phyloP scores from a whole-genome alignment of 2,329 filamentous ascomycete genomes.

The Camptophora hylomeconis region DNA sequence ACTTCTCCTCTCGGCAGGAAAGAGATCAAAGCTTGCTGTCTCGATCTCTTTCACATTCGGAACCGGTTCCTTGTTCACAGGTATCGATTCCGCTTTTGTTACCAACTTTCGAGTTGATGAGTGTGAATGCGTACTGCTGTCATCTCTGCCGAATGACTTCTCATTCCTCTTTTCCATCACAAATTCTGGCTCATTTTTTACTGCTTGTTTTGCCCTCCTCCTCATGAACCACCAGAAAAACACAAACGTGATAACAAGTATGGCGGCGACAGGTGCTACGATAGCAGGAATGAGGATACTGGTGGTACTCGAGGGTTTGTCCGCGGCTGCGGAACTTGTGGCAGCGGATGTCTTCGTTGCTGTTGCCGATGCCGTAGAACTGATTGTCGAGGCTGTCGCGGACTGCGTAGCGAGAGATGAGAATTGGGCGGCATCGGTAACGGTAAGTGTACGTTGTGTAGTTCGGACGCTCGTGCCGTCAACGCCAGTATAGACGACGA shows the following conservation, averaged over 20 bases:
- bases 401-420: constrained; percentile 14
- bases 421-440: constrained; percentile 13
- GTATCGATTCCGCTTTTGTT: no score
- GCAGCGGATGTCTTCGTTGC: constrained; percentile 23
- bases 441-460: constrained; percentile 5
- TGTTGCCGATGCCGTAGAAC: constrained; percentile 28
- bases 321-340: constrained; percentile 24
- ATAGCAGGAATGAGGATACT: constrained; percentile 16
- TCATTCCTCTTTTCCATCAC: constrained; percentile 16
- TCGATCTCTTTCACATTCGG: no score
- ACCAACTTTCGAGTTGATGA: constrained; percentile 6
- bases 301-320: constrained; percentile 18
- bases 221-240: constrained; percentile 17
- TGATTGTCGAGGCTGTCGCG: constrained; percentile 21
- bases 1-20: no score
- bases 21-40: no score
- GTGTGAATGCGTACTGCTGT: constrained; percentile 12
- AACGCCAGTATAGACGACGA: constrained; percentile 6
- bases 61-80: no score
- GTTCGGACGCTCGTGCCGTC: constrained; percentile 8
- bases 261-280: constrained; percentile 14
- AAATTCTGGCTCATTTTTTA: constrained; percentile 15
- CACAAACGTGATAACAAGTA: constrained; percentile 13
- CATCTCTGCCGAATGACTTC: constrained; percentile 14
- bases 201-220: constrained; percentile 12